These are phyloP conservation scores for Plantago coronopus DNA, from an alignment of 305 asterid genomes.

Conservation along the genomic window DNA sequence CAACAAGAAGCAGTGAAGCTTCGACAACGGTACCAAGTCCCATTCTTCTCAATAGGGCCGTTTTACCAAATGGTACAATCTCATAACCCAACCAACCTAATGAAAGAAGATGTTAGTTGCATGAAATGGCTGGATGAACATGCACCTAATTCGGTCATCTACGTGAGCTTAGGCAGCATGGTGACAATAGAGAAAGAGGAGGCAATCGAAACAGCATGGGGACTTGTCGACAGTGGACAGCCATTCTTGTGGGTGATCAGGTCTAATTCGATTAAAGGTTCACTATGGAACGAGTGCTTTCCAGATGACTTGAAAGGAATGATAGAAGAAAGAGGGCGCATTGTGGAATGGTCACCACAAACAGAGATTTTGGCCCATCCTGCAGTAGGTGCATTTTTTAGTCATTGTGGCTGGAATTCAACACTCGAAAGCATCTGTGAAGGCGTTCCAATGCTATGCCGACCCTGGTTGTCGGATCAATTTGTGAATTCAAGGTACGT, in stretches of 20 bases:
- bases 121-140: conserved; percentile 40
- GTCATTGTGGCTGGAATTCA: conserved; percentile 60
- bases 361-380: conserved; percentile 33
- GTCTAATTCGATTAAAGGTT: conserved; percentile 21
- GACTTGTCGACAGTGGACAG: conserved; percentile 33
- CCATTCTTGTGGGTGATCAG: conserved; percentile 53
- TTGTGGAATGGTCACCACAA: conserved; percentile 59
- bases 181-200: conserved; percentile 27
- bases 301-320: conserved; percentile 24
- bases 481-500: conserved; percentile 37
- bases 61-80: conserved; percentile 35
- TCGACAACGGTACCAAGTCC: conserved; percentile 22
- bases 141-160: conserved; percentile 37
- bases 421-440: conserved; percentile 40
- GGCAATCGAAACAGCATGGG: conserved; percentile 38
- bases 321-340: conserved; percentile 20
- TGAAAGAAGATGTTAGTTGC: conserved; percentile 30
- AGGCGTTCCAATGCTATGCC: conserved; percentile 50
- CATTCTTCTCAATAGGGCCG: conserved; percentile 45
- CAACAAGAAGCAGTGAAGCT: conserved; percentile 17
- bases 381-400: conserved; percentile 47
- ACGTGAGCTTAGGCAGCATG: conserved; percentile 43
- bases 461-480: conserved; percentile 46
- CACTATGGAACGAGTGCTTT: conserved; percentile 23
- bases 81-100: conserved; percentile 20